Conservation (phyloP, 73 alveolate species). For the Tetrahymena elliotti region DNA sequence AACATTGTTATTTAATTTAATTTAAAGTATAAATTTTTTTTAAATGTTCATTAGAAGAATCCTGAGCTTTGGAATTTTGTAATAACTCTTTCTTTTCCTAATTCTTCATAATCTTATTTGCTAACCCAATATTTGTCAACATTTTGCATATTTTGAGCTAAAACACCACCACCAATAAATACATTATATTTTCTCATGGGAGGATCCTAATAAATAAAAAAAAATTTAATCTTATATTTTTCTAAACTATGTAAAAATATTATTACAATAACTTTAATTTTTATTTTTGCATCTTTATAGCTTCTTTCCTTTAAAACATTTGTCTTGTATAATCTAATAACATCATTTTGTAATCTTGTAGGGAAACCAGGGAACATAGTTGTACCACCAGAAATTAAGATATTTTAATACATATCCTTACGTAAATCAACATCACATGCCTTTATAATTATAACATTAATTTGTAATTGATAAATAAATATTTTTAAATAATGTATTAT, state of each 20-base stretch:
- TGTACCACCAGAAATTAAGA: slow-evolving; percentile 85
- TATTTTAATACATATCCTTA: slow-evolving; percentile 33
- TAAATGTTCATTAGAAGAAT: not conserved
- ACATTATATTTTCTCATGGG: slow-evolving; percentile 83
- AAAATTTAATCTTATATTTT: not conserved
- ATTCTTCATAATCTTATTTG: slow-evolving; percentile 56
- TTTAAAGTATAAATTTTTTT: not conserved
- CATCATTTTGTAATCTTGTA: slow-evolving; percentile 75
- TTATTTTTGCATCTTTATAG: slow-evolving; percentile 1
- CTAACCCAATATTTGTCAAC: slow-evolving; percentile 55
- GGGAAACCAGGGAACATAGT: slow-evolving; percentile 98
- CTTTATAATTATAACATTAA: slow-evolving; percentile 28
- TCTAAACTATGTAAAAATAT: not conserved
- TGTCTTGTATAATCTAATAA: slow-evolving; percentile 48
- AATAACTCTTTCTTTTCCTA: slow-evolving; percentile 59
- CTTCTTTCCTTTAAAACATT: slow-evolving; percentile 58
- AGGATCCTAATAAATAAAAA: slow-evolving; percentile 48
- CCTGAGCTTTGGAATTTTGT: slow-evolving; percentile 2
- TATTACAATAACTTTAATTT: slow-evolving; percentile 22
- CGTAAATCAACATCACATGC: slow-evolving; percentile 79
- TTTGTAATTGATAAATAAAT: too few species aligned
- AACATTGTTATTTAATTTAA: too few species aligned
- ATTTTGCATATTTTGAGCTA: slow-evolving; percentile 48
- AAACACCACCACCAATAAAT: slow-evolving; percentile 76
- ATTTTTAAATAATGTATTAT: too few species aligned